Conservation (phyloP, 202 grass and related monocot genomes). For the Brachypodium distachyon region DNA sequence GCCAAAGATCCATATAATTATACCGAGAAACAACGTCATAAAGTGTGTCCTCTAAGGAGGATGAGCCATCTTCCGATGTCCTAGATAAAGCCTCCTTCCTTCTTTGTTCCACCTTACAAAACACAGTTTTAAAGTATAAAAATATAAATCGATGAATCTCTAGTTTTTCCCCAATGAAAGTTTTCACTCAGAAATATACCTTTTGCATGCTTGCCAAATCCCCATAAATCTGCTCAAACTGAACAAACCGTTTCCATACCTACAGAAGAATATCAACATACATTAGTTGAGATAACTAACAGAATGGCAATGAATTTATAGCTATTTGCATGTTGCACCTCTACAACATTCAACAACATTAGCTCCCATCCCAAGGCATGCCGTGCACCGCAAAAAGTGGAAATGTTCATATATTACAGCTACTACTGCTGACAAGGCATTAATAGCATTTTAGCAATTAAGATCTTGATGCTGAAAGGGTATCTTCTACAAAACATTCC, state of each 20-base stretch:
- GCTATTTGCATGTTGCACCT: constrained; percentile 15
- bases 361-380: neutral
- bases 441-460: neutral
- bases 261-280: constrained; percentile 39
- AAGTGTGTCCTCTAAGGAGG: constrained; percentile 65
- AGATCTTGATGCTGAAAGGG: neutral
- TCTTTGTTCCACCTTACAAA: constrained; percentile 81
- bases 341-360: constrained; percentile 10
- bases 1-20: constrained; percentile 93
- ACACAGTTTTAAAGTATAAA: neutral
- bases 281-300: constrained; percentile 14
- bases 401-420: neutral
- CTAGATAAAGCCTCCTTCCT: constrained; percentile 83
- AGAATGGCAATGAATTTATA: constrained; percentile 15
- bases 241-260: constrained; percentile 87
- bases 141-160: neutral
- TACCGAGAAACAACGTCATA: constrained; percentile 77
- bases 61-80: constrained; percentile 51
- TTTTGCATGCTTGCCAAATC: constrained; percentile 95
- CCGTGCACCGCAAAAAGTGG: neutral
- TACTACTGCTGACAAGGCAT: neutral
- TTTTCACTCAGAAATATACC: constrained; percentile 31
- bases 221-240: constrained; percentile 85
- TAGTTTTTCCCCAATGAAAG: neutral
- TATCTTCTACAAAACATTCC: neutral